Percentiles rank a stretch among this genome's conserved stretches.
Conservation (phyloP, 495 filamentous ascomycete genomes). For the Oidiodendron maius region DNA sequence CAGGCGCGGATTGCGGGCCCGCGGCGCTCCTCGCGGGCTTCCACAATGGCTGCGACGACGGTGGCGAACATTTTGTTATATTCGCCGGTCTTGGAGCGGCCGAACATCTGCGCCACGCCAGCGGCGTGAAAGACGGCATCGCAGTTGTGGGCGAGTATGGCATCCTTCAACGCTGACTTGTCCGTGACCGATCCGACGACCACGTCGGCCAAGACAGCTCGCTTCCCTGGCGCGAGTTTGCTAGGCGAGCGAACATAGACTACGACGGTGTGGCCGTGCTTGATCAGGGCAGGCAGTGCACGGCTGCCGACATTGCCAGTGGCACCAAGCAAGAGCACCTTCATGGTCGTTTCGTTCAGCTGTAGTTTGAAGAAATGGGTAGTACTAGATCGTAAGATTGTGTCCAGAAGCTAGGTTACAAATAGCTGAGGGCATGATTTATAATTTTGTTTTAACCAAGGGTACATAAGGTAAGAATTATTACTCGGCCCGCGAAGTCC, state of each 20-base stretch:
- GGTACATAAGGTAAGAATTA: too few relatives aligned
- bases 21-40: constrained; percentile 9
- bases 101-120: constrained; percentile 5
- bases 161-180: constrained; percentile 7
- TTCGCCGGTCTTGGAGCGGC: not conserved
- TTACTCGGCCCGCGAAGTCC: too few relatives aligned
- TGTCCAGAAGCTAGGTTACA: too few relatives aligned
- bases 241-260: constrained; percentile 6
- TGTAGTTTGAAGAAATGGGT: too few relatives aligned
- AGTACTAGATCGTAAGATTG: too few relatives aligned
- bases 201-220: constrained; percentile 1
- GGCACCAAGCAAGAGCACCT: constrained; percentile 9
- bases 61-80: constrained; percentile 8
- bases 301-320: constrained; percentile 12
- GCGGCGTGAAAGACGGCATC: constrained; percentile 12
- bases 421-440: too few relatives aligned
- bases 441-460: too few relatives aligned
- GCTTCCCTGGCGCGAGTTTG: constrained; percentile 5
- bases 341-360: constrained; percentile 9
- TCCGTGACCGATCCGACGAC: constrained; percentile 10
- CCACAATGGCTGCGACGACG: constrained; percentile 5
- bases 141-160: constrained; percentile 14
- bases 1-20: constrained; percentile 4
- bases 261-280: constrained; percentile 11
- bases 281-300: constrained; percentile 6